Evolutionary conservation across 352 stramenopile genomes (phyloP), one percentile per base, ranked within the genome.

Genomic region (Globisporangium rhizosaccharum): DNA sequence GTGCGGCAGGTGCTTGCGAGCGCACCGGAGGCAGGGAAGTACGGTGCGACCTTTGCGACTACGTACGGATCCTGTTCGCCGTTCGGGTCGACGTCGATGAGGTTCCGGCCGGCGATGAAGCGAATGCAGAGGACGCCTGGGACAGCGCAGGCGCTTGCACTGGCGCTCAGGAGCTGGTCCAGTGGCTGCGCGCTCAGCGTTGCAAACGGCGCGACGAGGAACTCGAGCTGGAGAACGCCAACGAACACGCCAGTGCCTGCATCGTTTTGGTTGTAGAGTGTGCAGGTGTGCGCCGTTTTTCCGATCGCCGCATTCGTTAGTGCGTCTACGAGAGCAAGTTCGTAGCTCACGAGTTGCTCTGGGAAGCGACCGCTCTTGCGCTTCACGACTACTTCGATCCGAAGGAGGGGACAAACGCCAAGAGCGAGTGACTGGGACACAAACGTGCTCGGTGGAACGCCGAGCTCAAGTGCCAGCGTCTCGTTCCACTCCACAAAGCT

Each of bases 21-120:
- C 15, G 48, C 42, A 4, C 20, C 20, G 1, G 47, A 26, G 2
- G 53, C 5, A 25, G 53, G 46, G 2, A 62, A 56, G 36, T 56
- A 68, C 5, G 72, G 70, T 20, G 59, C 39, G 12, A 72, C 28
- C 37, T 70, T 66, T 5, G 56, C 52, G 12, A 78, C 59, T 3
- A 81, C 57, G 37, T 82, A 85, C 17, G 75, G 75, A 37, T 85
- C 75, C 59, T 85, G 75, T 11, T 82, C 72, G 8, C 73, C 75
- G n/a, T 76, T 71, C 0, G 59, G 64, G 48, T 85, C 72, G 1
- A 82, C 75, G 15, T 85, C 66, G 3, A 61, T 53, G n/a, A 85
- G 61, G 49, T 85, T 82, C 23, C 75, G 56, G 2, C 62, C 75
- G 0, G 68, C 57, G n/a, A 81, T 59, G 46, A 79, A 73, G 3